Conservation (phyloP, 2,329 filamentous ascomycete species). For the Hawksworthiomyces lignivorus region DNA sequence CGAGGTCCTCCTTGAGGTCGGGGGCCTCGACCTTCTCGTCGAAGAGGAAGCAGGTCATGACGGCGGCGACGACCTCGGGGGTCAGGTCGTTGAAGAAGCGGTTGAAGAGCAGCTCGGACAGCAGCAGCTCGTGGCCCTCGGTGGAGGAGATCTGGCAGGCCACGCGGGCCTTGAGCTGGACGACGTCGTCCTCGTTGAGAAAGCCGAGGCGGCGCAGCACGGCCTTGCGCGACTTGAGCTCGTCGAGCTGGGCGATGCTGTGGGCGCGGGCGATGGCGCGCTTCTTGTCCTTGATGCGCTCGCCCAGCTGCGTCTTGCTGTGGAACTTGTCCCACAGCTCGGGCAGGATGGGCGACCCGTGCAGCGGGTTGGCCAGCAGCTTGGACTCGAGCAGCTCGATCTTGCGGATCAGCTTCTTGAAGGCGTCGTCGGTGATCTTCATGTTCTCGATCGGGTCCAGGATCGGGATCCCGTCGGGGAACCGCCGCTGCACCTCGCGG, state of each 20-base stretch:
- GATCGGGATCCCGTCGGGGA: conserved; percentile 83
- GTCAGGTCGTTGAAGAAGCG: conserved; percentile 95
- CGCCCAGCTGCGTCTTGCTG: conserved; percentile 65
- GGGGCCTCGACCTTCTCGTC: conserved; percentile 86
- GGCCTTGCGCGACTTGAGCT: conserved; percentile 91
- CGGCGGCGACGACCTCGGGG: conserved; percentile 78
- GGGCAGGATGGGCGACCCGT: conserved; percentile 77
- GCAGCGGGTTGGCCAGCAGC: conserved; percentile 79
- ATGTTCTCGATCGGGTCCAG: conserved; percentile 95
- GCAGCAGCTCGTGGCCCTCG: conserved; percentile 82
- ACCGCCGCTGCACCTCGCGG: conserved; percentile 74
- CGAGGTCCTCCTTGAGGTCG: conserved; percentile 72
- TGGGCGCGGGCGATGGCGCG: conserved; percentile 79
- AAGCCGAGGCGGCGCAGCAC: conserved; percentile 90
- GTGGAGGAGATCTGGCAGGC: conserved; percentile 95
- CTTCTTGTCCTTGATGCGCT: conserved; percentile 81
- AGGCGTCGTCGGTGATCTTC: conserved; percentile 84
- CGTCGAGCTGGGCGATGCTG: conserved; percentile 86
- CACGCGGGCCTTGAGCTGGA: conserved; percentile 93
- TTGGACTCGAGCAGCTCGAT: conserved; percentile 94
- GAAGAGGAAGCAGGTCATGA: conserved; percentile 92
- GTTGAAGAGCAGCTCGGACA: conserved; percentile 91
- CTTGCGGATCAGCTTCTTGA: conserved; percentile 89
- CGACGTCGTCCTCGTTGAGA: conserved; percentile 91
- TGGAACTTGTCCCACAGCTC: conserved; percentile 84